Evolutionary conservation across 2,329 filamentous ascomycete genomes (phyloP), one percentile per base, ranked within the genome.

Genomic region (Huntiella decipiens): DNA sequence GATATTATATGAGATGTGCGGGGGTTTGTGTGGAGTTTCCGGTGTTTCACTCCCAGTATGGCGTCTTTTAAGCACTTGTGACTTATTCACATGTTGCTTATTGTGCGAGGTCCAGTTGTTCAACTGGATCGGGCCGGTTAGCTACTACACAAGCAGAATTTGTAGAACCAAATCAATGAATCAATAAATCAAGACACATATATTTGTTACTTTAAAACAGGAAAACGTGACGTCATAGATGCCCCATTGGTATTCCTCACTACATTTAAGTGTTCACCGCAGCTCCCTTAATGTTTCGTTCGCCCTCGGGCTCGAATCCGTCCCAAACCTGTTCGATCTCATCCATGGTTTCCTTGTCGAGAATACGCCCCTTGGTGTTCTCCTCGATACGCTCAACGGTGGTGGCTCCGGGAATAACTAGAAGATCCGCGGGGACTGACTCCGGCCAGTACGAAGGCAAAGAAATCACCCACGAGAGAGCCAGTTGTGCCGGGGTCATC

Each of bases 361-460:
- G 56, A 1, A 66, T 60, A 4, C 75, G 60, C 33, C 62, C 52
- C 49, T 63, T 66, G 31, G 64, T 59, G 53, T 82, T 82, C 63
- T 82, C 77, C n/a, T 62, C 54, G 10, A 81, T 66, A 16, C 76
- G 65, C 34, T 61, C 65, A 7, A 60, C 62, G 4, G 66, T 73
- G 1, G 71, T 73, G 6, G 77, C 71, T 2, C 78, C 78, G 0
- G 78, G 79, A 50, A 82, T 80, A 4, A 77, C 77, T 2, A 28
- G 22, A 6, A 28, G 22, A 28, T 28, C 22, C 5, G 22, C 6
- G 6, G 22, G 22, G 43, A 82, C 70, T 50, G 81, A 70, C 12
- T 54, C 58, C 15, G 70, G 71, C 4, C 68, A 64, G 33, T 62
- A 63, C 44, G 60, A 61, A 37, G 65, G 68, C 37, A 75, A 60